These are phyloP conservation scores for Hypoxylon fuscum DNA, from an alignment of 495 filamentous ascomycete genomes.

Conservation along the genomic window DNA sequence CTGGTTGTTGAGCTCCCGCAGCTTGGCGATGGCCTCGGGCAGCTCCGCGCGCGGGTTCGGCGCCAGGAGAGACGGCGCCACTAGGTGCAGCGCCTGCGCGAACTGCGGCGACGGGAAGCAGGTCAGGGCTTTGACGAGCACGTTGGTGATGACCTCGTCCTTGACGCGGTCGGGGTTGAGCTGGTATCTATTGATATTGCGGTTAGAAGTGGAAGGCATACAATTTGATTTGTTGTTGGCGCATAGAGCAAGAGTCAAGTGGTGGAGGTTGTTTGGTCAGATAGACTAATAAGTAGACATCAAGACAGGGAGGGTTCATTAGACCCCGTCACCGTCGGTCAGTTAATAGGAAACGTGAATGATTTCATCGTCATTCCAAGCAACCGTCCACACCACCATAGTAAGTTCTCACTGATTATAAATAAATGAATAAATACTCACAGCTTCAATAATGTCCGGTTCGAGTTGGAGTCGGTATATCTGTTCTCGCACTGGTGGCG, in stretches of 20 bases:
- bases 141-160: conserved; percentile 96
- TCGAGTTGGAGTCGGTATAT: conserved; percentile 95
- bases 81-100: conserved; percentile 90
- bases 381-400: conserved; percentile 2
- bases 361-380: conserved; percentile 72
- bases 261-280: conserved; percentile 58
- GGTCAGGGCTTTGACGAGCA: conserved; percentile 96
- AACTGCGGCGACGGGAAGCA: conserved; percentile 98
- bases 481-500: conserved; percentile 92
- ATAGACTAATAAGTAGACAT: conserved; percentile 70
- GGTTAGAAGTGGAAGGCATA: conserved; percentile 12
- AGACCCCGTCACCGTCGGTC: conserved; percentile 61
- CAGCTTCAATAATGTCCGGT: conserved; percentile 96
- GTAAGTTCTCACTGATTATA: too few species aligned
- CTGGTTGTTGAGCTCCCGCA: conserved; percentile 81
- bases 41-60: conserved; percentile 65
- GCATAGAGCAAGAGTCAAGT: not conserved
- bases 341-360: conserved; percentile 99
- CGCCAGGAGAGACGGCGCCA: conserved; percentile 62
- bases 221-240: too few species aligned
- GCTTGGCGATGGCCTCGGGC: conserved; percentile 88
- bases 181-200: conserved; percentile 77
- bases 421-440: too few species aligned
- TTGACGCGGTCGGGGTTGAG: conserved; percentile 99
- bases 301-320: conserved; percentile 56